Base-by-base conservation (phyloP, 2,329 filamentous ascomycete species). In the Ophiocordyceps polyrhachis-furcata region DNA sequence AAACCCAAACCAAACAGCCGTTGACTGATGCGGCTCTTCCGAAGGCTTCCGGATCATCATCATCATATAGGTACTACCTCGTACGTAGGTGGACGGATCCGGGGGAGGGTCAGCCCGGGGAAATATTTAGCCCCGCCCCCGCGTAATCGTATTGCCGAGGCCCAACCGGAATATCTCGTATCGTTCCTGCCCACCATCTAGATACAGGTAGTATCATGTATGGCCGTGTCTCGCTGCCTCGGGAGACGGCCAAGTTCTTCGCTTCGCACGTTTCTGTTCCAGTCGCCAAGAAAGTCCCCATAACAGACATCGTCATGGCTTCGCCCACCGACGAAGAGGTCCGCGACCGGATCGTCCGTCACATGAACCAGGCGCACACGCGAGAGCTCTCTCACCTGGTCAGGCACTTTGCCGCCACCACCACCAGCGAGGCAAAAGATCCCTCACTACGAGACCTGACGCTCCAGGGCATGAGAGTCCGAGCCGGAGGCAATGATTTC, bases 281-380 rank as follows among this genome's bases (percentile, higher is more conserved):
- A 28, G 25, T 28, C 6, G 25, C 9, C 25, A 28, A 11, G 25
- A 28, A 28, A 11, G 4, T 11, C 7, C 25, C 9, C 4, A 28
- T 2, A 11, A 11, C 25, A 28, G 25, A 28, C 4, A 28, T 28
- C 25, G 31, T n/a, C 31, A 58, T 57, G 56, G 37, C 48, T 15
- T 40, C 45, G 31, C 51, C 52, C 17, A 43, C 52, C n/a, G 57
- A 60, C 20, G 53, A 53, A 42, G 54, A 53, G 32, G 52, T 56
- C 47, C 61, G 57, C 42, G 51, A 52, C 37, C 61, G 63, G 52
- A 66, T 67, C 59, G 74, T 89, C 56, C 69, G 69, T 31, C 88
- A 95, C 67, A 91, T 95, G 84, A 94, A 95, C 65, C 67, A 68
- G 40, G 82, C 89, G 61, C 89, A 94, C 64, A 66, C 71, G 44